phyloP scores from a whole-genome alignment of 805 yeast genomes.

The Hanseniaspora valbyensis region DNA sequence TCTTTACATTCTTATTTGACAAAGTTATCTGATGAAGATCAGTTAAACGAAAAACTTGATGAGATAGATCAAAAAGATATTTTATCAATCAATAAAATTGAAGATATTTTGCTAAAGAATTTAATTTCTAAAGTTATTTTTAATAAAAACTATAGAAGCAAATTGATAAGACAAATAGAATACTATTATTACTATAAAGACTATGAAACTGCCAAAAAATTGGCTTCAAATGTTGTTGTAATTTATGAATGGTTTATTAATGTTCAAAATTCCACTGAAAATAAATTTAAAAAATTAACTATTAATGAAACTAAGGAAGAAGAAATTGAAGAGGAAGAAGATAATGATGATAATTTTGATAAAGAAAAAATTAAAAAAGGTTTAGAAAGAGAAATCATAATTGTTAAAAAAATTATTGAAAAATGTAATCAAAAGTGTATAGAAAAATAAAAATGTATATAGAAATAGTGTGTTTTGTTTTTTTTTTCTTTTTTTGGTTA shows the following conservation, averaged over 20 bases:
- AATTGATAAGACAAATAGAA: slow-evolving; percentile 12
- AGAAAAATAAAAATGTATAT: too few species aligned
- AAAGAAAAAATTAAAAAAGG: background rate
- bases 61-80: background rate
- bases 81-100: background rate
- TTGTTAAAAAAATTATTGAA: background rate
- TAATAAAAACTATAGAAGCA: slow-evolving; percentile 12
- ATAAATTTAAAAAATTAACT: background rate
- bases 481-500: too few species aligned
- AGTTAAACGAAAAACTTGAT: background rate
- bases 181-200: slow-evolving; percentile 12
- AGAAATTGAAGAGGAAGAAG: background rate
- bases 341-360: too few species aligned
- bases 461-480: too few species aligned
- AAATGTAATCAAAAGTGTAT: slow-evolving; percentile 8
- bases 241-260: slow-evolving; percentile 5
- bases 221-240: background rate
- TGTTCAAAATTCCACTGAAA: background rate
- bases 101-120: slow-evolving; percentile 9
- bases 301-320: too few species aligned
- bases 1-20: background rate
- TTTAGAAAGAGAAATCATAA: background rate
- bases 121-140: background rate
- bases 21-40: background rate
- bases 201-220: background rate